A percentile compares a stretch with the other conserved stretches of the same genome.
These are phyloP conservation scores for Haemoproteus tartakovskyi DNA, from an alignment of 169 alveolate genomes.

Conservation along the genomic window DNA sequence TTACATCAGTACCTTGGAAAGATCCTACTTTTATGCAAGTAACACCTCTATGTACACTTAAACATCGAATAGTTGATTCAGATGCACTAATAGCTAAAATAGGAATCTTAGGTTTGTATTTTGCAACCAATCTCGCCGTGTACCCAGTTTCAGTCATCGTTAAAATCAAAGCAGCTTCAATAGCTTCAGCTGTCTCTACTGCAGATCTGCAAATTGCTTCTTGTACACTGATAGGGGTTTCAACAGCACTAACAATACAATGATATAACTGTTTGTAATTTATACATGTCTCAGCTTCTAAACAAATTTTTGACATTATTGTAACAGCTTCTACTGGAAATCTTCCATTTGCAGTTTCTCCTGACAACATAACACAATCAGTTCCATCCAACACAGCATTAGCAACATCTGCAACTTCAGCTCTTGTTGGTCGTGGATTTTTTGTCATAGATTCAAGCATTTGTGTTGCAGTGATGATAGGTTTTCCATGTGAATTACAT, in stretches of 20 bases:
- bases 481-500: too few relatives aligned
- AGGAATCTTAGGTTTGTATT: slow-evolving; percentile 92
- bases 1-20: slow-evolving; percentile 86
- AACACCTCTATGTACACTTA: slow-evolving; percentile 92
- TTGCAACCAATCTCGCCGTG: slow-evolving; percentile 94
- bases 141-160: slow-evolving; percentile 96
- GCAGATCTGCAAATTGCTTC: slow-evolving; percentile 90
- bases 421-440: slow-evolving; percentile 95
- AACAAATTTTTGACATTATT: slow-evolving; percentile 82
- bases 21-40: slow-evolving; percentile 88
- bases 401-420: slow-evolving; percentile 97
- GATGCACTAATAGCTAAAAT: slow-evolving; percentile 91
- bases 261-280: slow-evolving; percentile 74
- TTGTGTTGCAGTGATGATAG: slow-evolving; percentile 96
- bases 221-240: slow-evolving; percentile 78
- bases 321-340: slow-evolving; percentile 77
- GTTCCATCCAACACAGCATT: slow-evolving; percentile 96
- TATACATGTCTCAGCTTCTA: slow-evolving; percentile 84
- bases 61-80: slow-evolving; percentile 87
- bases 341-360: slow-evolving; percentile 83
- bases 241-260: slow-evolving; percentile 69
- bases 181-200: slow-evolving; percentile 85
- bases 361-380: slow-evolving; percentile 92
- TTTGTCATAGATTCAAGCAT: slow-evolving; percentile 95
- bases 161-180: slow-evolving; percentile 88